Percentiles rank a stretch among this genome's conserved stretches.
These are phyloP conservation scores for Penicillium sp. DNA, from an alignment of 2,329 filamentous ascomycete species.

Conservation along the genomic window DNA sequence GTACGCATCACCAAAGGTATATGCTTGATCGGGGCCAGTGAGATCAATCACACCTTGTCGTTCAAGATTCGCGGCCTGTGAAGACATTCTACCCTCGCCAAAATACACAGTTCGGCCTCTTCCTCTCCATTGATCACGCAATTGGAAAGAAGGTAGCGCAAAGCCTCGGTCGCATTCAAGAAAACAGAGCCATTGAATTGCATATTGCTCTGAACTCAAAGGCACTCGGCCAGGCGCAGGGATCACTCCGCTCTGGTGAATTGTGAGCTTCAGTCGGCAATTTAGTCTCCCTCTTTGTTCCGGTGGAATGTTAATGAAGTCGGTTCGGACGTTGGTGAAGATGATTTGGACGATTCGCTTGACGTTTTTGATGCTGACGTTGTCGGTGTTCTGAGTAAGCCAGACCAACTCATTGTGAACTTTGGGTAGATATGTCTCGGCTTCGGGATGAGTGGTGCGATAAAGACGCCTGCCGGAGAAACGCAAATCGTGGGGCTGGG, in stretches of 20 bases:
- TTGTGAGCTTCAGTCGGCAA: slow-evolving; percentile 34
- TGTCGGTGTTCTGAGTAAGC: slow-evolving; percentile 40
- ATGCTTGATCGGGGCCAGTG: slow-evolving; percentile 38
- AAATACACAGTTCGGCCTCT: slow-evolving; percentile 34
- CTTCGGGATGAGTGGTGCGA: slow-evolving; percentile 32
- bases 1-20: slow-evolving; percentile 70
- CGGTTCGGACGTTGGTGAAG: slow-evolving; percentile 53
- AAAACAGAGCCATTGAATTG: slow-evolving; percentile 31
- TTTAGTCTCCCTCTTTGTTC: slow-evolving; percentile 22
- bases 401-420: slow-evolving; percentile 49
- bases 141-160: slow-evolving; percentile 3
- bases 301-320: slow-evolving; percentile 25
- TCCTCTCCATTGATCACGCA: slow-evolving; percentile 40
- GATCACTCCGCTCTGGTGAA: slow-evolving; percentile 6
- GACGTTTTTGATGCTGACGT: slow-evolving; percentile 45
- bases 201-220: slow-evolving; percentile 19
- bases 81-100: slow-evolving; percentile 20
- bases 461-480: slow-evolving; percentile 43
- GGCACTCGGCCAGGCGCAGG: background rate
- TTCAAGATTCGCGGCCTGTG: slow-evolving; percentile 2
- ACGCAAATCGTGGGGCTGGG: slow-evolving; percentile 25
- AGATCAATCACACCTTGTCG: slow-evolving; percentile 22
- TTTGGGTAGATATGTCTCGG: slow-evolving; percentile 35
- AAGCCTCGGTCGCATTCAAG: slow-evolving; percentile 32
- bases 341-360: slow-evolving; percentile 46